A percentile compares a stretch with the other conserved stretches of the same genome.
These are phyloP conservation scores for Macrophomina tecta DNA, from an alignment of 2,329 filamentous ascomycete genomes.

Conservation along the genomic window DNA sequence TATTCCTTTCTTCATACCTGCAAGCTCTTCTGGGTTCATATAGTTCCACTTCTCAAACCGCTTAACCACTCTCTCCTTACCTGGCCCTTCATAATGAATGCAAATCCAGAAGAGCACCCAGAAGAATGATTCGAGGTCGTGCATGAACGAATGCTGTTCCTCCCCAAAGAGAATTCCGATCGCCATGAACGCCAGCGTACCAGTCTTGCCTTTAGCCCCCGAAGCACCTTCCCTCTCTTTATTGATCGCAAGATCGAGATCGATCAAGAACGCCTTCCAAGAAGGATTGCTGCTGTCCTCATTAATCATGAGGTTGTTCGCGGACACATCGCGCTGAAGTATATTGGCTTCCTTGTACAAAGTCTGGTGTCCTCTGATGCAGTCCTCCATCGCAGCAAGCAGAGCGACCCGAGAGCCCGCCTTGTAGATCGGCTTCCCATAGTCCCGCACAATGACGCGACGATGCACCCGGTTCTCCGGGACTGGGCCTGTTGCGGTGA, in stretches of 20 bases:
- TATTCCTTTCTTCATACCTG: constrained; percentile 4
- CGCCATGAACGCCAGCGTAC: constrained; percentile 54
- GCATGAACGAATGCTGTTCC: constrained; percentile 51
- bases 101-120: constrained; percentile 57
- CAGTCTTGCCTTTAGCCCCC: constrained; percentile 51
- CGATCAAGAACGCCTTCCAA: no score
- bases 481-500: no score
- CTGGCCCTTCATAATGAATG: constrained; percentile 47
- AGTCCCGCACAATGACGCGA: no score
- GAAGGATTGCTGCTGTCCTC: no score
- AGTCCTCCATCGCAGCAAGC: no score
- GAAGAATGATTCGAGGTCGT: constrained; percentile 58
- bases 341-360: no score
- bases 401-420: no score
- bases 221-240: constrained; percentile 43
- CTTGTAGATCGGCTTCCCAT: no score
- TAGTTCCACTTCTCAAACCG: constrained; percentile 49
- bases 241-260: constrained; percentile 33
- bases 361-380: no score
- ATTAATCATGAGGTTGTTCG: no score
- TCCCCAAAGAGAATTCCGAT: constrained; percentile 51
- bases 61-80: constrained; percentile 31
- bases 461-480: no score
- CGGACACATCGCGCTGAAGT: no score
- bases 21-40: constrained; percentile 36